Conservation (phyloP, 2,329 filamentous ascomycete species). For the Escovopsis sp. region DNA sequence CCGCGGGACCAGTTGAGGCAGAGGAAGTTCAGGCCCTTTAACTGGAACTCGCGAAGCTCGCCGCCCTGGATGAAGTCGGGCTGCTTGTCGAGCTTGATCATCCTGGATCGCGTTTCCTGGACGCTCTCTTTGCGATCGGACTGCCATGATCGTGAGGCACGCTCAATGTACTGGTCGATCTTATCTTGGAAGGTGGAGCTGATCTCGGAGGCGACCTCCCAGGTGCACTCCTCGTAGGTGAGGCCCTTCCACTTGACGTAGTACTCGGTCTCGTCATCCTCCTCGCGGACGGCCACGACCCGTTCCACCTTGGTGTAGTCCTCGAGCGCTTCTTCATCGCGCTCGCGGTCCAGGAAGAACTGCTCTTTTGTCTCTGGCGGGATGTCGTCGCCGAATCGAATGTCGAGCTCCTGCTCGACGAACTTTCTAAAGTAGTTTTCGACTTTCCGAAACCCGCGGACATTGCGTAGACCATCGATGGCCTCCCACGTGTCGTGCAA, state of each 20-base stretch:
- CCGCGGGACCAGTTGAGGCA: constrained; percentile 89
- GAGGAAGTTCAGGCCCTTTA: constrained; percentile 87
- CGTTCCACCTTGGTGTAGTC: constrained; percentile 89
- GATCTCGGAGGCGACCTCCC: constrained; percentile 68
- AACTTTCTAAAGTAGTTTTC: constrained; percentile 90
- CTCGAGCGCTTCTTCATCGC: constrained; percentile 71
- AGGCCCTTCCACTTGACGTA: constrained; percentile 94
- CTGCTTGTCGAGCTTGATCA: constrained; percentile 60
- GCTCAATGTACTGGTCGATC: constrained; percentile 82
- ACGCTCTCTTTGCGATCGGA: constrained; percentile 70
- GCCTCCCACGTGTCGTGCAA: constrained; percentile 94
- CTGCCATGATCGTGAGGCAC: constrained; percentile 62
- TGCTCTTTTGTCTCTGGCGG: constrained; percentile 80
- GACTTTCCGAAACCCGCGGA: constrained; percentile 71
- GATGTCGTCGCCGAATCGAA: constrained; percentile 60
- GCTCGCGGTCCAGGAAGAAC: constrained; percentile 88
- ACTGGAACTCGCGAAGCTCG: constrained; percentile 80
- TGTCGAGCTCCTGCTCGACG: constrained; percentile 63
- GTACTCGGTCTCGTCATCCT: constrained; percentile 73
- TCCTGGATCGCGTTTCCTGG: constrained; percentile 56
- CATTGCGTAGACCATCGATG: constrained; percentile 55
- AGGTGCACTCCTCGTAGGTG: constrained; percentile 87
- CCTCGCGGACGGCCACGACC: constrained; percentile 70
- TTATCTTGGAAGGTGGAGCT: constrained; percentile 69
- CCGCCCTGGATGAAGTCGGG: constrained; percentile 75